These are phyloP conservation scores for Dipodascopsis tothii DNA, from an alignment of 805 yeast genomes.

Conservation along the genomic window DNA sequence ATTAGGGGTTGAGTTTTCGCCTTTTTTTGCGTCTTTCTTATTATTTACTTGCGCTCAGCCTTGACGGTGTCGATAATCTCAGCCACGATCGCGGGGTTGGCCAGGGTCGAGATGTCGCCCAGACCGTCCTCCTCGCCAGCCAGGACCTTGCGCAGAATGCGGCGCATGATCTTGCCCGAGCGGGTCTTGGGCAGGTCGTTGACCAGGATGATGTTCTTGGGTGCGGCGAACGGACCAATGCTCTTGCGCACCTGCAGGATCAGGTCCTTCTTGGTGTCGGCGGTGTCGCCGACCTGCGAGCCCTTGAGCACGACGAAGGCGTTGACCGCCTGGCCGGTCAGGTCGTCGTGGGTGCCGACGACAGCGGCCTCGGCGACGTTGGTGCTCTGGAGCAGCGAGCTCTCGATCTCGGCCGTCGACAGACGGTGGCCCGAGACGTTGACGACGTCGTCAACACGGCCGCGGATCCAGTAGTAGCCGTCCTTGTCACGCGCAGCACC, in stretches of 20 bases:
- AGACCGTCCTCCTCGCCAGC: constrained; percentile 87
- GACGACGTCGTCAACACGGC: constrained; percentile 97
- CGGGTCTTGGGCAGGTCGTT: constrained; percentile 95
- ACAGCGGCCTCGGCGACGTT: constrained; percentile 93
- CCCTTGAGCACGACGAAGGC: constrained; percentile 82
- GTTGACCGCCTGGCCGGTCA: constrained; percentile 95
- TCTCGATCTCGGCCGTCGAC: constrained; percentile 97
- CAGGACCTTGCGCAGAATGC: constrained; percentile 87
- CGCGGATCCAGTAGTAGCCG: constrained; percentile 96
- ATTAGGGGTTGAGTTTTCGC: too few relatives aligned
- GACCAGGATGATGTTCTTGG: constrained; percentile 75
- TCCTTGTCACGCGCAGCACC: constrained; percentile 97
- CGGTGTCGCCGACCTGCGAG: constrained; percentile 32
- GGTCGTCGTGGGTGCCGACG: constrained; percentile 87
- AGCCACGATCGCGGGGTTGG: constrained; percentile 78
- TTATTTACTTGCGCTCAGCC: constrained; percentile 14
- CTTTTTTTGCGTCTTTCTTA: too few relatives aligned
- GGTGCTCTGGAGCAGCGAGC: constrained; percentile 72
- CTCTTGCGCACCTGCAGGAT: constrained; percentile 83
- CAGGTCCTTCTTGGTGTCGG: constrained; percentile 56
- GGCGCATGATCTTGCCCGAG: constrained; percentile 97
- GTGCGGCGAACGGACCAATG: constrained; percentile 92
- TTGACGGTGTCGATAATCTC: constrained; percentile 45
- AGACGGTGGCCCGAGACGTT: constrained; percentile 96
- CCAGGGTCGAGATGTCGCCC: constrained; percentile 85